Evolutionary conservation across 2,329 filamentous ascomycete species (phyloP).

Genomic region (Penicillium vulpinum): DNA sequence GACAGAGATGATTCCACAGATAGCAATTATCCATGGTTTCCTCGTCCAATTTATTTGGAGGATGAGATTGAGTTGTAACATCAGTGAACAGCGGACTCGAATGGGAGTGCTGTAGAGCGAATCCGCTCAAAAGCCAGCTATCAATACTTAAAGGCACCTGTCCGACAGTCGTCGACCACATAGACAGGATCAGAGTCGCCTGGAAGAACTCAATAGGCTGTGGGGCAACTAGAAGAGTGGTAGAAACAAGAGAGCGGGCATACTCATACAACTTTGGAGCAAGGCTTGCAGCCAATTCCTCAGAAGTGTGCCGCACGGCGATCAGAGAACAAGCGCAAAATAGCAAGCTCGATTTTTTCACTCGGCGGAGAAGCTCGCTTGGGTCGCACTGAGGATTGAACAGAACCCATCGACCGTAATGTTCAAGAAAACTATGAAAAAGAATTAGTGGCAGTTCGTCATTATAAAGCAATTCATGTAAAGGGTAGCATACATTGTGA

Average conservation of each 20-base stretch:
- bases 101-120: conserved; percentile 45
- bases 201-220: conserved; percentile 49
- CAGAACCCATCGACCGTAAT: conserved; percentile 48
- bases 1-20: conserved; percentile 49
- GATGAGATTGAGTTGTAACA: conserved; percentile 10
- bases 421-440: conserved; percentile 36
- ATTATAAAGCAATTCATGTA: neutral
- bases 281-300: conserved; percentile 37
- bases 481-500: conserved; percentile 21
- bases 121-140: conserved; percentile 49
- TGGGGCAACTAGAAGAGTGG: conserved; percentile 38
- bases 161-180: conserved; percentile 51
- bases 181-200: conserved; percentile 43
- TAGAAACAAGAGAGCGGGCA: conserved; percentile 27
- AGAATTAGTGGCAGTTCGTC: neutral
- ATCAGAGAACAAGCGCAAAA: conserved; percentile 45
- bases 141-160: conserved; percentile 48
- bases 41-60: conserved; percentile 13
- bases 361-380: conserved; percentile 30
- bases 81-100: conserved; percentile 39
- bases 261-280: conserved; percentile 43
- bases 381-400: conserved; percentile 34
- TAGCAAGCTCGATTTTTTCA: conserved; percentile 41
- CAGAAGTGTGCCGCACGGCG: conserved; percentile 44
- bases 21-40: conserved; percentile 34